Evolutionary conservation across 2,329 filamentous ascomycete genomes (phyloP).

Genomic region (Cladophialophora bantiana): DNA sequence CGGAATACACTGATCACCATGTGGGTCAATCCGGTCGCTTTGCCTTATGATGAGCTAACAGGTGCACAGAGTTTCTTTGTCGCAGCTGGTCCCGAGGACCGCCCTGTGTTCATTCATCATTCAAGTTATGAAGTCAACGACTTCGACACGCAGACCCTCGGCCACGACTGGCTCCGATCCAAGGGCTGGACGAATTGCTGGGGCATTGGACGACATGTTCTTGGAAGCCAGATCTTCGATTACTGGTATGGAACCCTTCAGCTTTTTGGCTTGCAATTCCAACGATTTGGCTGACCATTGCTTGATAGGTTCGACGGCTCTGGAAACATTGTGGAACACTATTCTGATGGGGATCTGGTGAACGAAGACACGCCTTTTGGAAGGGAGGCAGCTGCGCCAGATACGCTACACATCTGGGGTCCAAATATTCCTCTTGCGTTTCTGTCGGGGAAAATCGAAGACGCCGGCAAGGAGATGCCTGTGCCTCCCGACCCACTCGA

Average conservation of each 20-base stretch:
- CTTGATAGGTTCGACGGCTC: conserved; percentile 64
- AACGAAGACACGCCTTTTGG: conserved; percentile 43
- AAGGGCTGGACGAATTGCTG: conserved; percentile 71
- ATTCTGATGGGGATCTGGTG: conserved; percentile 69
- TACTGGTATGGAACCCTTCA: conserved; percentile 63
- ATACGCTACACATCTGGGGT: conserved; percentile 46
- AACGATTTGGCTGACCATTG: conserved; percentile 5
- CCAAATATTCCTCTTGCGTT: conserved; percentile 40
- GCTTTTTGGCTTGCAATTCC: neutral
- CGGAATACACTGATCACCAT: conserved; percentile 58
- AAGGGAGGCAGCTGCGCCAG: conserved; percentile 42
- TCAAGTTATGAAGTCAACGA: conserved; percentile 74
- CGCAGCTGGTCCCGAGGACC: conserved; percentile 40
- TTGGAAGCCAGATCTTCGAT: conserved; percentile 75
- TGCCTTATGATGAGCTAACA: conserved; percentile 40
- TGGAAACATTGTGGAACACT: conserved; percentile 72
- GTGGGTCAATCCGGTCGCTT: conserved; percentile 47
- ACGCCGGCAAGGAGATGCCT: conserved; percentile 27
- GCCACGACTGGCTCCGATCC: conserved; percentile 71
- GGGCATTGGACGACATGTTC: conserved; percentile 74
- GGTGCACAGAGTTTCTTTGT: conserved; percentile 32
- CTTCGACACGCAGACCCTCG: conserved; percentile 73
- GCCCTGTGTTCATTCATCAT: conserved; percentile 66
- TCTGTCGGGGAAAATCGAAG: conserved; percentile 29
- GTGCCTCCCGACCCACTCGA: conserved; percentile 26